Evolutionary conservation across 805 yeast species (phyloP), one percentile per base, ranked within the genome.

Genomic region (Monosporozyma solicola): DNA sequence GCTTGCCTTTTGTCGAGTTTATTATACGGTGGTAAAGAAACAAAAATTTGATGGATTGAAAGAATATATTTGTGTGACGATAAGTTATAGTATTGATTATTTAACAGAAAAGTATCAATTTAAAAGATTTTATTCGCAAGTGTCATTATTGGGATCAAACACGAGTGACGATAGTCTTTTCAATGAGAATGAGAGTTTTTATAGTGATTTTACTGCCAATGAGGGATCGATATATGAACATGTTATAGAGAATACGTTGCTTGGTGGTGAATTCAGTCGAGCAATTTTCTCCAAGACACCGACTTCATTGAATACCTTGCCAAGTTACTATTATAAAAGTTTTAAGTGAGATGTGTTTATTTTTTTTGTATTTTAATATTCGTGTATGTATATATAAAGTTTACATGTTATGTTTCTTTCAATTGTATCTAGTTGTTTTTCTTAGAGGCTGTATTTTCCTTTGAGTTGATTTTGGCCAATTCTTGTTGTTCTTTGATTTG

Each of bases 31-130:
- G 20, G 62, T 76, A 11, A 66, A 75, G 41, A 63, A 68, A 16
- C 62, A 64, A 46, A 70, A 63, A 51, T 74, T 72, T 48, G 58
- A 60, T 27, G 73, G 80, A 11, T 66, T 85, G 52, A 83, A 80
- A 58, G 80, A 80, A 55, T 84, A 77, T 65, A 84, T 87, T 61
- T 82, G 84, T 63, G 61, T 72, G 10, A 73, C 80, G 33, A 81
- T 84, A 50, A 83, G 83, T 62, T 73, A 75, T 32, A 75, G 78
- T 32, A 82, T 85, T 24, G 77, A 82, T 53, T 62, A 66, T 31
- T 65, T 84, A 55, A 61, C 61, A 8, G 67, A 63, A 32, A 56
- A 56, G 25, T 56, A 56, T 47, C 41, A 51, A 43, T 56, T 15
- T 41, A 54, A 56, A 20, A 48, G 53, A 24, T 56, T 56, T 48